These are phyloP conservation scores for Senna siamea DNA, from an alignment of 306 rosid genomes.

Conservation along the genomic window DNA sequence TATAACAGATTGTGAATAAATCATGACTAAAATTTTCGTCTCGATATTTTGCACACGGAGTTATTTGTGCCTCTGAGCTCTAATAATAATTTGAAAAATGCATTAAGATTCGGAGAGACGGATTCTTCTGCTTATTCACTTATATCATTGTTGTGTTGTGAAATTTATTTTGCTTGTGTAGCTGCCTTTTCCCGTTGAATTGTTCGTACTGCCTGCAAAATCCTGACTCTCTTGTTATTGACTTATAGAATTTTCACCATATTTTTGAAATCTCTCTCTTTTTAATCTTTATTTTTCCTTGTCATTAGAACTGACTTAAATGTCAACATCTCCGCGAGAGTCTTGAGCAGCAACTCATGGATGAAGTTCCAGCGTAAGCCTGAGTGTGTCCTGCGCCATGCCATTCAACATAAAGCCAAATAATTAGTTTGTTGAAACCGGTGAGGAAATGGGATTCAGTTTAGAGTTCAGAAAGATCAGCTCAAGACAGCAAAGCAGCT, in stretches of 20 bases:
- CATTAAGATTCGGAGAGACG: not conserved
- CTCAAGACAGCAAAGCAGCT: conserved; percentile 56
- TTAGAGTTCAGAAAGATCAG: conserved; percentile 51
- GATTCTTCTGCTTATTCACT: not conserved
- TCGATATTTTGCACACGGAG: not conserved
- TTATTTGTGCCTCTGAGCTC: not conserved
- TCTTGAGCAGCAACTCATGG: conserved; percentile 22
- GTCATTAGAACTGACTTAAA: conserved; percentile 28
- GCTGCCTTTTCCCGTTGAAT: not conserved
- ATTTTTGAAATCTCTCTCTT: not conserved
- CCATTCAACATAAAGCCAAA: conserved; percentile 35
- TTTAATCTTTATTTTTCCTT: not conserved
- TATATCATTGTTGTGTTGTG: not conserved
- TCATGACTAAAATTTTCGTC: conserved; percentile 16
- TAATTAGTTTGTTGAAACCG: conserved; percentile 45
- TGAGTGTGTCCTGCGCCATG: conserved; percentile 43
- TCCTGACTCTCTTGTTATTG: not conserved
- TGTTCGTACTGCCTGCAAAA: not conserved
- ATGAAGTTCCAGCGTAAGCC: conserved; percentile 37
- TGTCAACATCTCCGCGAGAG: conserved; percentile 17
- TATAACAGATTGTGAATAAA: conserved; percentile 5
- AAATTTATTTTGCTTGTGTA: not conserved
- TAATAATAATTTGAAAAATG: conserved; percentile 10
- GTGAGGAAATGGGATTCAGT: conserved; percentile 63
- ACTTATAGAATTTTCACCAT: conserved; percentile 6